Conservation (phyloP, 345 rosid genomes). For the Rhizophora apiculata region DNA sequence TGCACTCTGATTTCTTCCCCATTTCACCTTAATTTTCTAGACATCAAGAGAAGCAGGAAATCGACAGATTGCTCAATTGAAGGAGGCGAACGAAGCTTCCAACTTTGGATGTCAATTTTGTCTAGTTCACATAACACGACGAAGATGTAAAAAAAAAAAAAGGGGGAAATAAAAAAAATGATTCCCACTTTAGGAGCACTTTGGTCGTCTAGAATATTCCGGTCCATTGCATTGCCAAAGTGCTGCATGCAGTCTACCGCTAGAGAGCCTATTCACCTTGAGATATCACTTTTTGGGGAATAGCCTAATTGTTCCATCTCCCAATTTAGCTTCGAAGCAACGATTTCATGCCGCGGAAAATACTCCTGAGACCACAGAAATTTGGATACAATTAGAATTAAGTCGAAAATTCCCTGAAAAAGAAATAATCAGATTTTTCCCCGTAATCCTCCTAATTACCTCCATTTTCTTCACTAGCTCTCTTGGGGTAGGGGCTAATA, state of each 20-base stretch:
- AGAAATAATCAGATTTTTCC: not conserved
- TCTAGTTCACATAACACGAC: not conserved
- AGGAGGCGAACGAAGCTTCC: not conserved
- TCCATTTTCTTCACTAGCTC: constrained; percentile 36
- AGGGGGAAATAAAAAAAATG: not conserved
- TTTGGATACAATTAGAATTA: not conserved
- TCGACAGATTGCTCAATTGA: not conserved
- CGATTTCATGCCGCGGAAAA: constrained; percentile 66
- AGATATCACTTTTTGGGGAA: constrained; percentile 46
- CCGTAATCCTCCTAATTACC: constrained; percentile 7
- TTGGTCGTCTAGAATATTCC: constrained; percentile 24
- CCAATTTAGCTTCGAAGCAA: constrained; percentile 73
- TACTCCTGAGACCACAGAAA: constrained; percentile 48
- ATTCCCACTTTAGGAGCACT: constrained; percentile 19
- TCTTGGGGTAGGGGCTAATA: constrained; percentile 28
- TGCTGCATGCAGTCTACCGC: not conserved
- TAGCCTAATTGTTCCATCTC: constrained; percentile 54
- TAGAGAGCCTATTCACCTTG: constrained; percentile 37
- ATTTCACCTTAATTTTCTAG: not conserved
- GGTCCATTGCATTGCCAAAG: constrained; percentile 13
- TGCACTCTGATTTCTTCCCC: too few species aligned
- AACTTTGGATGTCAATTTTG: not conserved
- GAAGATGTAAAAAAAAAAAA: not conserved
- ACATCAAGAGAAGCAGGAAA: not conserved
- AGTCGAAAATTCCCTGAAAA: not conserved